Evolutionary conservation across 148 eudicot genomes (phyloP).

Genomic region (Suaeda aralocaspica): DNA sequence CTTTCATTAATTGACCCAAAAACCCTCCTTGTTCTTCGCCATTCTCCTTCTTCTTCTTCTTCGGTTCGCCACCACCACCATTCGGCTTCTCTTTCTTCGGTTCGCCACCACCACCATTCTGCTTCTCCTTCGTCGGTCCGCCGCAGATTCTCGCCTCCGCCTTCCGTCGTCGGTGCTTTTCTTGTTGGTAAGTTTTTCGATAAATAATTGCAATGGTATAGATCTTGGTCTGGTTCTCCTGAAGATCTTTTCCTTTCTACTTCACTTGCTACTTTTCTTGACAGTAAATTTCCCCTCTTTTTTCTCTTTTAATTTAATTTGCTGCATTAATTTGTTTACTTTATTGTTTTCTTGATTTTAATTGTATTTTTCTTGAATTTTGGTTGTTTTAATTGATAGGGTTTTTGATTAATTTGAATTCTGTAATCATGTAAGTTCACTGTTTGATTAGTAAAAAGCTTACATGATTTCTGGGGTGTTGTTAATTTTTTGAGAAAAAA

Average conservation of each 20-base stretch:
- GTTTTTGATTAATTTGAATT: not conserved
- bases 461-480: not conserved
- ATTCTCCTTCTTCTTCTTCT: no score
- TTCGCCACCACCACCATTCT: no score
- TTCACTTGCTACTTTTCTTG: constrained; percentile 41
- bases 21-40: no score
- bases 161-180: no score
- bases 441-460: constrained; percentile 4
- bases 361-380: not conserved
- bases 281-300: constrained; percentile 25
- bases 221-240: constrained; percentile 37
- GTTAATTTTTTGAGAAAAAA: not conserved
- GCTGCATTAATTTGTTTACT: not conserved
- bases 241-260: constrained; percentile 34
- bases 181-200: constrained; percentile 5
- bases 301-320: not conserved
- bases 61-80: no score
- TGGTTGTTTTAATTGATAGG: not conserved
- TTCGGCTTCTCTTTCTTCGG: no score
- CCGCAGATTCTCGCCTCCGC: no score
- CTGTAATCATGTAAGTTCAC: not conserved
- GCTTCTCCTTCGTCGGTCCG: no score
- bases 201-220: constrained; percentile 6
- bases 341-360: not conserved
- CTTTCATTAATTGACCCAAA: no score